Conservation (phyloP, 2,329 filamentous ascomycete genomes). For the Cercospora janseana region DNA sequence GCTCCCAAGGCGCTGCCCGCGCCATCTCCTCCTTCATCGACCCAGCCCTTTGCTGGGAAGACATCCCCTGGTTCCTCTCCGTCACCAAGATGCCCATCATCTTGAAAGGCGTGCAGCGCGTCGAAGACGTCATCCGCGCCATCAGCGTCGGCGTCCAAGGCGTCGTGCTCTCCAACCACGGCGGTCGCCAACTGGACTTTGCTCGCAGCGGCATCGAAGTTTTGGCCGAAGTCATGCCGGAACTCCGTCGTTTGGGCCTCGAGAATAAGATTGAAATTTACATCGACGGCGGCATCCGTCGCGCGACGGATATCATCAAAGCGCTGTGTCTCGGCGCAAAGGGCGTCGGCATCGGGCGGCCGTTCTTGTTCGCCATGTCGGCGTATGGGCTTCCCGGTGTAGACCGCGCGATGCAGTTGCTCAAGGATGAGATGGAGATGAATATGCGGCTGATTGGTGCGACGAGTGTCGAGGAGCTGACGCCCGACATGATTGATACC, state of each 20-base stretch:
- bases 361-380: conserved; percentile 95
- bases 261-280: conserved; percentile 74
- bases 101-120: conserved; percentile 92
- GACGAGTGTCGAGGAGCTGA: conserved; percentile 70
- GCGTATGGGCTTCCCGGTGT: conserved; percentile 85
- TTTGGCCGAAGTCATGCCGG: conserved; percentile 88
- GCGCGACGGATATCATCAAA: conserved; percentile 93
- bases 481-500: conserved; percentile 75
- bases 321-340: conserved; percentile 87
- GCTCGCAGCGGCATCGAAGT: conserved; percentile 86
- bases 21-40: conserved; percentile 98
- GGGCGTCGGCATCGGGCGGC: conserved; percentile 89
- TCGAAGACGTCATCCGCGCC: conserved; percentile 91
- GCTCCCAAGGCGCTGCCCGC: conserved; percentile 84
- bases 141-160: conserved; percentile 70
- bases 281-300: conserved; percentile 84
- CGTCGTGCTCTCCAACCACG: conserved; percentile 94
- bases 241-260: conserved; percentile 49
- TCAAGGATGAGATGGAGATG: conserved; percentile 92
- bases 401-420: conserved; percentile 77
- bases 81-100: conserved; percentile 92
- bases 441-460: conserved; percentile 93
- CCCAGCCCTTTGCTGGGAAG: conserved; percentile 86
- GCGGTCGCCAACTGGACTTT: conserved; percentile 89
- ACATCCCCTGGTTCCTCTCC: conserved; percentile 72